Base-by-base conservation (phyloP, 1,284 basidiomycete genomes). In the Ganoderma lucidum region DNA sequence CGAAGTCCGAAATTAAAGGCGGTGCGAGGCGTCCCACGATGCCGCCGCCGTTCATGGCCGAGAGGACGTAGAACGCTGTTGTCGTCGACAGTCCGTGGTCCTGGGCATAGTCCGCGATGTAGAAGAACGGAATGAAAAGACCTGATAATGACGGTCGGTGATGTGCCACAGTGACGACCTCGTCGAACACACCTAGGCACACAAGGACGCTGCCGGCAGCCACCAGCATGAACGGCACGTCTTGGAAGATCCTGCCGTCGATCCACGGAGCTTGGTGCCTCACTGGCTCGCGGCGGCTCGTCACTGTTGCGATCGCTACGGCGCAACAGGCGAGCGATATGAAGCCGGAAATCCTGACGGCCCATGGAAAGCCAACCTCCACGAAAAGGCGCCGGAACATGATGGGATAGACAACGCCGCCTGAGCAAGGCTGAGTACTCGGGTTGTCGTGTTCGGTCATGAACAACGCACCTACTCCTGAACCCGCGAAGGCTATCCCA, bases 31-130 rank as follows among this genome's bases (percentile, higher is more conserved):
- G 88, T 15, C 90, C 90, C 48, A 76, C 59, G 32, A 90, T 79
- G 0, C 89, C 85, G 3, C 88, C 88, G 0, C 84, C 88, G 71
- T 91, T 91, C 81, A 91, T 82, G 51, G 87, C 82, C 0, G 89
- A 86, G 19, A 91, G 81, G 9, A 88, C 80, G 70, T 84, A 83
- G 56, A 70, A 71, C 8, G 70, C 69, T 6, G 72, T 67, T 32
- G 66, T 64, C 15, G 62, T 28, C 23, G 66, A 60, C 51, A 71
- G 61, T 9, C 48, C 42, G 37, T 71, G 64, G 32, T 62, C 73
- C 4, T 42, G 56, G 8, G 74, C 67, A 53, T 74, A 76, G 45
- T 73, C 67, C n/a, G 67, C 70, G 30, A 75, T 70, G 65, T 75
- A 76, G 70, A 75, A 73, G 70, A 69, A 88, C 1, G 90, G 90